Evolutionary conservation across 1,139 yeast species (phyloP), one percentile per base, ranked within the genome.

Genomic region (Suhomyces chickasaworum): DNA sequence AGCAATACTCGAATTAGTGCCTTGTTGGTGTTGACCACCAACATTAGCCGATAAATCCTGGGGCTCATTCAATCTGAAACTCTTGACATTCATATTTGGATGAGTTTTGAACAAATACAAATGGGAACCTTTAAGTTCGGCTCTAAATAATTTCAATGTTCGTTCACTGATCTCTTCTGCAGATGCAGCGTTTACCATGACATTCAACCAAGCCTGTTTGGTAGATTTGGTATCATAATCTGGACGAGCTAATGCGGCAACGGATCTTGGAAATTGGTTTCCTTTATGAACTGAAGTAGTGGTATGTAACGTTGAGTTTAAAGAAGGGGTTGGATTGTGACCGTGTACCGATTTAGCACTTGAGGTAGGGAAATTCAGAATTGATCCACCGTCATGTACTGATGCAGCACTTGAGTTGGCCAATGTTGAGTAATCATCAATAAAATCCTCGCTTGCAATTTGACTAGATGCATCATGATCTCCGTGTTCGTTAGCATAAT

Each of bases 91-190:
- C 37, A 77, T 53, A 35, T 69, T 78, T 9, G 72, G 60, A 1
- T 83, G 80, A 7, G 82, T 71, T 56, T 80, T 83, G 65, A 77
- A 84, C 21, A 86, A 60, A 50, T 73, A 73, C 46, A 86, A 62
- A 44, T 74, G 73, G 0, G 88, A 76, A 7, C 95, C 95, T 55
- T 75, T 79, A 52, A 86, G 66, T 59, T 84, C 90, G 0, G 83
- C 86, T 47, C 85, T 72, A 53, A 68, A 80, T 30, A 85, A 58
- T 51, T 75, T 75, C 54, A 77, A 60, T 32, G 66, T 61, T 18
- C 66, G 68, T 37, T 71, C 78, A 44, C 63, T 60, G 46, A 73
- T 73, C 36, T 73, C 75, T 31, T 56, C 59, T 29, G 59, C 59
- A 21, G 64, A 53, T 46, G 65, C 61, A 22, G 72, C 63, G 49